Conservation (phyloP, 805 yeast genomes). For the Myxozyma sirexii region DNA sequence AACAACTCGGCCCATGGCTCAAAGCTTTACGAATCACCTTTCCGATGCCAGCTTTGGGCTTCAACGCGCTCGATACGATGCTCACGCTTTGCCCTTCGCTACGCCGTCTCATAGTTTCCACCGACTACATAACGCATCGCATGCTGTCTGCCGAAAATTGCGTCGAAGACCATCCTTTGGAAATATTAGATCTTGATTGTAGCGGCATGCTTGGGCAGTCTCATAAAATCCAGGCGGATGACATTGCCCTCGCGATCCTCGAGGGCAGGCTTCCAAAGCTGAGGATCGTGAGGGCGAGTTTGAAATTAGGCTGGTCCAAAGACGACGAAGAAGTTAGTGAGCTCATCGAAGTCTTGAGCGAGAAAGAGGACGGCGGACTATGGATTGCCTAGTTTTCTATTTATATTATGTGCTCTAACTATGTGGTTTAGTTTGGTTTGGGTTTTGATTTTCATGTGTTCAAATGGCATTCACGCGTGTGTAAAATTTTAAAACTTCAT, state of each 20-base stretch:
- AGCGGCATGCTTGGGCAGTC: slow-evolving; percentile 84
- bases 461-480: background rate
- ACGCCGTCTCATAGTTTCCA: slow-evolving; percentile 63
- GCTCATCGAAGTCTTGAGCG: slow-evolving; percentile 69
- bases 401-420: background rate
- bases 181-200: slow-evolving; percentile 70
- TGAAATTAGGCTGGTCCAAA: slow-evolving; percentile 78
- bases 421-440: background rate
- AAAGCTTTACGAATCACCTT: slow-evolving; percentile 68
- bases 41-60: slow-evolving; percentile 82
- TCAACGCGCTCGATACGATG: slow-evolving; percentile 70
- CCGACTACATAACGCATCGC: slow-evolving; percentile 69
- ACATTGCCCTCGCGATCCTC: slow-evolving; percentile 77
- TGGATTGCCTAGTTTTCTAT: slow-evolving; percentile 45
- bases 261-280: slow-evolving; percentile 76
- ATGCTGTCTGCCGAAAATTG: slow-evolving; percentile 45
- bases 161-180: slow-evolving; percentile 54
- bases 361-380: slow-evolving; percentile 75
- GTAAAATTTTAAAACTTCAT: too few species aligned
- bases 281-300: slow-evolving; percentile 64
- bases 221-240: slow-evolving; percentile 82
- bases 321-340: slow-evolving; percentile 62
- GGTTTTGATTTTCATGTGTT: background rate
- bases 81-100: slow-evolving; percentile 79
- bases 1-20: slow-evolving; percentile 66